Evolutionary conservation across 1,139 yeast genomes (phyloP).

Genomic region (Suhomyces kunorum): DNA sequence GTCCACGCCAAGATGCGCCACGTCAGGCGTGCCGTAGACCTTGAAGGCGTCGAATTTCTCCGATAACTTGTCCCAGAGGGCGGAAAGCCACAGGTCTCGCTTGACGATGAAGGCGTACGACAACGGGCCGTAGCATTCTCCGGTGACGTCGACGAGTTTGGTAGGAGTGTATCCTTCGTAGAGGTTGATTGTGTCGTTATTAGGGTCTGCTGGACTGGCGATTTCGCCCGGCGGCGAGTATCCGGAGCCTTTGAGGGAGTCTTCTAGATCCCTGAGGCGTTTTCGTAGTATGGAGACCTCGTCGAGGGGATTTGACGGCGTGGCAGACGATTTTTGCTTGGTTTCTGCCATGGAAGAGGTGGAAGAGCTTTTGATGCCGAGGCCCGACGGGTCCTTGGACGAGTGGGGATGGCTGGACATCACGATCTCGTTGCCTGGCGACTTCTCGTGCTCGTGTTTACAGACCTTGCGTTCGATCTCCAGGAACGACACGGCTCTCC

Average conservation of each 20-base stretch:
- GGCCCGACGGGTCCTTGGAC: not conserved
- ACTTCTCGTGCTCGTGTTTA: not conserved
- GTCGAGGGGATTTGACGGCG: conserved; percentile 9
- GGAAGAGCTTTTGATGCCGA: not conserved
- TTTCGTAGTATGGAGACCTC: conserved; percentile 14
- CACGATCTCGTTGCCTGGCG: not conserved
- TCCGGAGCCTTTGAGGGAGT: conserved; percentile 7
- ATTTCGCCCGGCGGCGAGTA: not conserved
- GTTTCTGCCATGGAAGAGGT: not conserved
- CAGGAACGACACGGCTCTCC: conserved; percentile 10
- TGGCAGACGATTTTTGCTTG: not conserved
- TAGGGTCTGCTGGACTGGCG: not conserved
- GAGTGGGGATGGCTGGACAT: not conserved
- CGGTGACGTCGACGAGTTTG: conserved; percentile 21
- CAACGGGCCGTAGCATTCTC: conserved; percentile 26
- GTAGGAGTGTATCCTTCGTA: conserved; percentile 34
- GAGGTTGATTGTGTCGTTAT: conserved; percentile 29
- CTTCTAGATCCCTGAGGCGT: conserved; percentile 14
- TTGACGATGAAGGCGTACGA: conserved; percentile 27
- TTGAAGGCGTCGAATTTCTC: conserved; percentile 3
- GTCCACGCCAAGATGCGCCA: conserved; percentile 1
- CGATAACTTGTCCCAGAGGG: conserved; percentile 19
- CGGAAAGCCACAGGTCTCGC: conserved; percentile 24
- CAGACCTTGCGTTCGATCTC: conserved; percentile 3
- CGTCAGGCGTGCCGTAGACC: conserved; percentile 7